phyloP scores from a whole-genome alignment of 768 basidiomycete species.

The Tephrocybe rancida region DNA sequence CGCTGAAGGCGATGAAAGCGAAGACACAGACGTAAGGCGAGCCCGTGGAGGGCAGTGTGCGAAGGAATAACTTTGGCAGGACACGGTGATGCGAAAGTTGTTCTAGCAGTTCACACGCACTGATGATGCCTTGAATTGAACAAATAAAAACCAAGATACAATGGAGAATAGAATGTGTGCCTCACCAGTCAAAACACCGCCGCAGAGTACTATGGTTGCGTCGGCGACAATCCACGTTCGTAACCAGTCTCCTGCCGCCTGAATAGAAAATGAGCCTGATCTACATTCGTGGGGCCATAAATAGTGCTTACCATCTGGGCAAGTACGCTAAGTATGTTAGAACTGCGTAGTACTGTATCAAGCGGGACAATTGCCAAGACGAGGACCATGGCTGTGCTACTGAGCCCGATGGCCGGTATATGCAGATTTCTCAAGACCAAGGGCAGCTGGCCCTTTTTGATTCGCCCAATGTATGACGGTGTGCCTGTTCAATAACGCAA shows the following conservation, averaged over 20 bases:
- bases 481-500: slow-evolving; percentile 45
- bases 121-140: slow-evolving; percentile 50
- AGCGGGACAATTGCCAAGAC: slow-evolving; percentile 63
- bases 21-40: slow-evolving; percentile 55
- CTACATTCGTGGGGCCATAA: not conserved
- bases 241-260: slow-evolving; percentile 66
- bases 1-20: slow-evolving; percentile 50
- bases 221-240: slow-evolving; percentile 65
- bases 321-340: slow-evolving; percentile 67
- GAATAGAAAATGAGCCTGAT: slow-evolving; percentile 1
- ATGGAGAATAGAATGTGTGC: not conserved
- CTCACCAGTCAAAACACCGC: slow-evolving; percentile 68
- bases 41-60: slow-evolving; percentile 47
- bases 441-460: slow-evolving; percentile 57
- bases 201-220: slow-evolving; percentile 71
- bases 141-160: not conserved
- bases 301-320: slow-evolving; percentile 47
- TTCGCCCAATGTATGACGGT: slow-evolving; percentile 65
- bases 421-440: slow-evolving; percentile 68
- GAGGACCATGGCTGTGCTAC: slow-evolving; percentile 56
- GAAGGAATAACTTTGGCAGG: slow-evolving; percentile 55
- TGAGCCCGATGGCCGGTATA: slow-evolving; percentile 57
- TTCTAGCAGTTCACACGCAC: slow-evolving; percentile 59
- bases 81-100: slow-evolving; percentile 63
- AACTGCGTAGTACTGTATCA: slow-evolving; percentile 44